A percentile compares a stretch with the other conserved stretches of the same genome.
Evolutionary conservation across 2,329 filamentous ascomycete species (phyloP).

Genomic region (Pseudomassariella vexata): DNA sequence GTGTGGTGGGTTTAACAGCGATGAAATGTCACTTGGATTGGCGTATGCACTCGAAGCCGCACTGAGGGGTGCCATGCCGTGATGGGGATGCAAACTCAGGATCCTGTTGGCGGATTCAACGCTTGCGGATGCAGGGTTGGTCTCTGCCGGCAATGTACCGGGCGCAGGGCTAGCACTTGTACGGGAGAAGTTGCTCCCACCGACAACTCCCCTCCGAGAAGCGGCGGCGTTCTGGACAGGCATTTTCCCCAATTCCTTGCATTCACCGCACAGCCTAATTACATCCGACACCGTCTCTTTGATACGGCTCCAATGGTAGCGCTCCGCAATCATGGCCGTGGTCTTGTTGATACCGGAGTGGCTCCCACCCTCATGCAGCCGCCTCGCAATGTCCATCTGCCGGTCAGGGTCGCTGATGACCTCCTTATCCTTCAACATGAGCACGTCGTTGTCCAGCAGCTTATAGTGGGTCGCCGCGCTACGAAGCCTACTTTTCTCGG

Average conservation of each 20-base stretch:
- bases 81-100: constrained; percentile 12
- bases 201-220: constrained; percentile 11
- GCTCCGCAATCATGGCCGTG: constrained; percentile 86
- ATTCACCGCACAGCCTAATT: constrained; percentile 85
- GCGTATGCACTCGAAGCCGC: constrained; percentile 35
- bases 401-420: constrained; percentile 84
- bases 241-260: constrained; percentile 71
- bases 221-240: constrained; percentile 15
- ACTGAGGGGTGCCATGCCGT: constrained; percentile 19
- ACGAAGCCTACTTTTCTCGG: constrained; percentile 89
- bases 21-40: constrained; percentile 42
- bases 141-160: neutral
- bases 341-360: constrained; percentile 99
- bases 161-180: neutral
- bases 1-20: constrained; percentile 30
- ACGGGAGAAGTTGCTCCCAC: constrained; percentile 10
- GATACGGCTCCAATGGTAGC: constrained; percentile 96
- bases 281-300: constrained; percentile 96
- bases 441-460: constrained; percentile 67
- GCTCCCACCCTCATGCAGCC: constrained; percentile 61
- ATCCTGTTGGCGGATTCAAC: constrained; percentile 9
- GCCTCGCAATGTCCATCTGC: constrained; percentile 84
- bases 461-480: constrained; percentile 96
- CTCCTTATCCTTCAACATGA: constrained; percentile 98
- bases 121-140: constrained; percentile 1